phyloP scores from a whole-genome alignment of 83 land plant genomes.

The Picea engelmannii region DNA sequence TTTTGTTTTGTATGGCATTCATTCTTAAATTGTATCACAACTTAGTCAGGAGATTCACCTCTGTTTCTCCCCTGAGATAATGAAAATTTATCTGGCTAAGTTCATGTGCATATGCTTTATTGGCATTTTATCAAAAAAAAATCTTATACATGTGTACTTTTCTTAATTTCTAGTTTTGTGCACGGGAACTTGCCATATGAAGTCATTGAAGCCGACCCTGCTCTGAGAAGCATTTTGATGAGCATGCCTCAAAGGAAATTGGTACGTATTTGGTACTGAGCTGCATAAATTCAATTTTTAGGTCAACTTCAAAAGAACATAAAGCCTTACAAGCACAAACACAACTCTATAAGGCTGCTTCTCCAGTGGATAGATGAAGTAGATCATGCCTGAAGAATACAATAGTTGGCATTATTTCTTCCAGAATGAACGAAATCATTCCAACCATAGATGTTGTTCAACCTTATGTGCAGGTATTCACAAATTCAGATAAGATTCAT shows the following conservation, averaged over 20 bases:
- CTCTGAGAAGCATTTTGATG: constrained; percentile 44
- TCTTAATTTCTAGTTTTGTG: constrained; percentile 50
- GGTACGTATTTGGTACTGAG: constrained; percentile 29
- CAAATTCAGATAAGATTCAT: constrained; percentile 57
- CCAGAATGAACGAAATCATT: too few relatives aligned
- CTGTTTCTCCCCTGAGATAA: not conserved
- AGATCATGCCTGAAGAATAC: too few relatives aligned
- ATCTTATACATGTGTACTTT: not conserved
- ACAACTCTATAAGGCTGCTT: too few relatives aligned
- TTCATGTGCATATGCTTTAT: not conserved
- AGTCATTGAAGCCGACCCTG: constrained; percentile 55
- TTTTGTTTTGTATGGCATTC: too few relatives aligned
- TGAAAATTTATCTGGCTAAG: not conserved
- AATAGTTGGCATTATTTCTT: too few relatives aligned
- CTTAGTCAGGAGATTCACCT: not conserved
- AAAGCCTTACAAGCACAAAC: too few relatives aligned
- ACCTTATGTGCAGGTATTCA: constrained; percentile 41
- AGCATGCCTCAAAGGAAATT: constrained; percentile 77
- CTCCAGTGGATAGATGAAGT: too few relatives aligned
- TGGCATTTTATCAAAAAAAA: not conserved
- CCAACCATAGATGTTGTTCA: not conserved
- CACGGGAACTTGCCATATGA: constrained; percentile 87
- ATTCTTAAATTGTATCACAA: too few relatives aligned
- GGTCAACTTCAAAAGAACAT: not conserved
- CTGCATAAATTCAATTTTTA: not conserved